phyloP scores from a whole-genome alignment of 2,329 filamentous ascomycete genomes.

The Pyrenophora teres region DNA sequence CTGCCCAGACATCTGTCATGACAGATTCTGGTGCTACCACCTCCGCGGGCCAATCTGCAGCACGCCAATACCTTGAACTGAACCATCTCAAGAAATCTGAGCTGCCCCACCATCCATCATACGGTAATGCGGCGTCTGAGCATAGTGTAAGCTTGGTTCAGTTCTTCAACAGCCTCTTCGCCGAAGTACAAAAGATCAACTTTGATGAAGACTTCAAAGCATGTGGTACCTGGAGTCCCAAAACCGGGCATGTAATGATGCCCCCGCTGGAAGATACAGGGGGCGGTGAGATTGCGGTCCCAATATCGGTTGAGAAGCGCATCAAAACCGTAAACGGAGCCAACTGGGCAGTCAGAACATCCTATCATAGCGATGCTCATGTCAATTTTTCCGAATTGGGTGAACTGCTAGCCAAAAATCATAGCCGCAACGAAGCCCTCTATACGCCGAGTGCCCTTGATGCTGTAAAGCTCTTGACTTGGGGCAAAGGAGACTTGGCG shows the following conservation, averaged over 20 bases:
- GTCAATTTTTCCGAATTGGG: slow-evolving; percentile 67
- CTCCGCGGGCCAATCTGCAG: background rate
- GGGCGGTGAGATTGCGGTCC: slow-evolving; percentile 1
- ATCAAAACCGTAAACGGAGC: slow-evolving; percentile 47
- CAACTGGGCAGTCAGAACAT: slow-evolving; percentile 65
- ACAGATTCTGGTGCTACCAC: background rate
- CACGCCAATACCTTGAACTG: slow-evolving; percentile 13
- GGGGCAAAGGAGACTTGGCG: slow-evolving; percentile 45
- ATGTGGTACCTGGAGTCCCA: slow-evolving; percentile 21
- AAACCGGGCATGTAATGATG: slow-evolving; percentile 16
- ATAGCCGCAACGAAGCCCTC: slow-evolving; percentile 60
- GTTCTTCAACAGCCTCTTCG: slow-evolving; percentile 25
- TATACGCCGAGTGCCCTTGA: slow-evolving; percentile 64
- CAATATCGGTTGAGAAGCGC: slow-evolving; percentile 25
- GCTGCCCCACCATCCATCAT: slow-evolving; percentile 26
- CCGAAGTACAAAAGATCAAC: slow-evolving; percentile 21
- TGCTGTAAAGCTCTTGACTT: slow-evolving; percentile 51
- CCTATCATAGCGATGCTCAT: slow-evolving; percentile 55
- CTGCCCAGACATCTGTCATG: slow-evolving; percentile 12
- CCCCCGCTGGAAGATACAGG: slow-evolving; percentile 5
- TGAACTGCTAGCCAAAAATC: slow-evolving; percentile 61
- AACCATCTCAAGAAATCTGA: slow-evolving; percentile 17
- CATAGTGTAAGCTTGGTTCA: slow-evolving; percentile 14
- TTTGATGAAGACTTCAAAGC: slow-evolving; percentile 21
- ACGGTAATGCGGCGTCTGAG: slow-evolving; percentile 2